phyloP scores from a whole-genome alignment of 2,329 filamentous ascomycete species.

The Catunica adiposa region DNA sequence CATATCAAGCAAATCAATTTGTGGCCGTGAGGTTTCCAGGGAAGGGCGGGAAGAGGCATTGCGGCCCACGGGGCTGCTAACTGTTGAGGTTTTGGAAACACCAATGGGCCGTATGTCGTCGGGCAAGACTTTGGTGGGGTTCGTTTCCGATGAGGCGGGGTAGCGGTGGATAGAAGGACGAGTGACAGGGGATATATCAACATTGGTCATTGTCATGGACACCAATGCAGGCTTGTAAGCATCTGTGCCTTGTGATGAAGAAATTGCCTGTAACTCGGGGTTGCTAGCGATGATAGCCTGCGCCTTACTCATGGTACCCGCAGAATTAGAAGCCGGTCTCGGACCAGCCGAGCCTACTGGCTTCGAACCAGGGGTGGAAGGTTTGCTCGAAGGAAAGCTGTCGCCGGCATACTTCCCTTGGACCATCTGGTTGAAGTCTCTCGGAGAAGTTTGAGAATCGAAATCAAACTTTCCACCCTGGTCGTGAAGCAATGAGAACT shows the following conservation, averaged over 20 bases:
- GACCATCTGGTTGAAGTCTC: slow-evolving; percentile 47
- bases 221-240: slow-evolving; percentile 20
- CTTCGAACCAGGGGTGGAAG: slow-evolving; percentile 12
- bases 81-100: slow-evolving; percentile 5
- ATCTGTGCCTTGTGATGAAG: slow-evolving; percentile 24
- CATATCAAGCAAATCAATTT: slow-evolving; percentile 40
- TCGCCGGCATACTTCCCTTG: slow-evolving; percentile 69
- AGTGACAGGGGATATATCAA: slow-evolving; percentile 7
- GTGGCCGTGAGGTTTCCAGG: slow-evolving; percentile 52
- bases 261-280: slow-evolving; percentile 43
- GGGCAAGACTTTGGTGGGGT: not conserved
- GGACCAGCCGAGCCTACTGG: slow-evolving; percentile 2
- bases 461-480: slow-evolving; percentile 74
- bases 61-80: slow-evolving; percentile 20
- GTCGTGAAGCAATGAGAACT: slow-evolving; percentile 82
- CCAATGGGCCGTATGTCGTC: slow-evolving; percentile 6
- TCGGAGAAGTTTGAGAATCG: slow-evolving; percentile 37
- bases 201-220: slow-evolving; percentile 58
- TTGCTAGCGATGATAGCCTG: slow-evolving; percentile 47
- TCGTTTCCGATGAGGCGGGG: slow-evolving; percentile 18
- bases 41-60: slow-evolving; percentile 46
- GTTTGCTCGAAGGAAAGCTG: slow-evolving; percentile 45
- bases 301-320: slow-evolving; percentile 38
- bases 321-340: slow-evolving; percentile 24
- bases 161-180: slow-evolving; percentile 25